Conservation (phyloP, 148 eudicot species). For the Vaccinium corymbosum region DNA sequence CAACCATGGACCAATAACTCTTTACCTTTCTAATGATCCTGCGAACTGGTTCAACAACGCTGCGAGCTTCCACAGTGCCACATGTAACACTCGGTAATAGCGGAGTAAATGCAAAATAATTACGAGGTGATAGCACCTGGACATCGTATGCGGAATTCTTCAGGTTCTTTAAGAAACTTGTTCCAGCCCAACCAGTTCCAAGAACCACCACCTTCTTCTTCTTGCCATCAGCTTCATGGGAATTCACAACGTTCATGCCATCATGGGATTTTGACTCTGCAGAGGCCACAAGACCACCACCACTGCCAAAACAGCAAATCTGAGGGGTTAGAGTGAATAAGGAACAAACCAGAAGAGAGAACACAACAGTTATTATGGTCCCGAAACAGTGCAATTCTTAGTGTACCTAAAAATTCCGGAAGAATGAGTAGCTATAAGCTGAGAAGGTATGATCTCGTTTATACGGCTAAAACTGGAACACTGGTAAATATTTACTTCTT, state of each 20-base stretch:
- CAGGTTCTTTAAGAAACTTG: constrained; percentile 23
- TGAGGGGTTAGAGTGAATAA: background rate
- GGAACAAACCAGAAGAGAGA: background rate
- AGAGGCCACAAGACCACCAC: constrained; percentile 24
- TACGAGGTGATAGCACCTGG: constrained; percentile 30
- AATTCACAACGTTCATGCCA: constrained; percentile 1
- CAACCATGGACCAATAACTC: background rate
- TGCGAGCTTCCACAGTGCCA: constrained; percentile 33
- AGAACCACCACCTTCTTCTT: constrained; percentile 27
- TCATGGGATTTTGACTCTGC: constrained; percentile 8
- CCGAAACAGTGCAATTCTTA: background rate
- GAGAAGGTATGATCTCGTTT: background rate
- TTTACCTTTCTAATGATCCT: constrained; percentile 22
- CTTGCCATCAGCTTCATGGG: constrained; percentile 11
- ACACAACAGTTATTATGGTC: background rate
- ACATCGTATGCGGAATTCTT: constrained; percentile 24
- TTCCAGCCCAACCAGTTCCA: constrained; percentile 33
- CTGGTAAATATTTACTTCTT: background rate
- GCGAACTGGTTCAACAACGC: constrained; percentile 28
- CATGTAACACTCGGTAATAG: constrained; percentile 26
- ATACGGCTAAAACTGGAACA: background rate
- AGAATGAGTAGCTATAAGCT: background rate
- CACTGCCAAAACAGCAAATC: constrained; percentile 2
- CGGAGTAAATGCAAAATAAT: constrained; percentile 31
- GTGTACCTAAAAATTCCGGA: background rate